Percentiles rank a stretch among this genome's conserved stretches.
Evolutionary conservation across 352 stramenopile species (phyloP).

Genomic region (Globisporangium rhizosaccharum): DNA sequence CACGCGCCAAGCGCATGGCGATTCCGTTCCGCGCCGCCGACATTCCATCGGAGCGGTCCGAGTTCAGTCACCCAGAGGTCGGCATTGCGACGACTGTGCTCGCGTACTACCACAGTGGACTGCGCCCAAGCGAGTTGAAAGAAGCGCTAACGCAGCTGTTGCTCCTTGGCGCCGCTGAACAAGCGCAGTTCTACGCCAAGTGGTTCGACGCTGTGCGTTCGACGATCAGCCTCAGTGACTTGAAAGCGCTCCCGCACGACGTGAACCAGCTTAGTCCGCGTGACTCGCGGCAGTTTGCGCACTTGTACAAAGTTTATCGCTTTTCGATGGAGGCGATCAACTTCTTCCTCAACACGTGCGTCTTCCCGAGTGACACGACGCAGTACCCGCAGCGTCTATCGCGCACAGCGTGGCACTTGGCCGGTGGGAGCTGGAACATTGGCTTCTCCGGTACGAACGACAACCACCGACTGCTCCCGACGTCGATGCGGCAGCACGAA

Average conservation of each 20-base stretch:
- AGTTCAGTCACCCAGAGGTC: slow-evolving; percentile 88
- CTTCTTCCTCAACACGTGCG: slow-evolving; percentile 77
- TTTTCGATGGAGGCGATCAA: slow-evolving; percentile 75
- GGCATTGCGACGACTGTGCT: slow-evolving; percentile 79
- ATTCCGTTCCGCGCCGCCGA: slow-evolving; percentile 85
- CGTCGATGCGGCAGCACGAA: slow-evolving; percentile 60
- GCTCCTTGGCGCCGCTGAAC: slow-evolving; percentile 53
- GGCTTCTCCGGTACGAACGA: slow-evolving; percentile 91
- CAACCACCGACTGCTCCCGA: slow-evolving; percentile 71
- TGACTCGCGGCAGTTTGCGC: slow-evolving; percentile 57
- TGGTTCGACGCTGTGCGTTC: slow-evolving; percentile 54
- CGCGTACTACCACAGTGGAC: slow-evolving; percentile 79
- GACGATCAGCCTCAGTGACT: slow-evolving; percentile 12
- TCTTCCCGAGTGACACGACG: slow-evolving; percentile 81
- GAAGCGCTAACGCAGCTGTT: slow-evolving; percentile 54
- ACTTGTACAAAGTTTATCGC: slow-evolving; percentile 42
- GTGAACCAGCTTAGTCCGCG: slow-evolving; percentile 71
- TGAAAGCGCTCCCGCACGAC: slow-evolving; percentile 30
- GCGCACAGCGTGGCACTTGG: slow-evolving; percentile 81
- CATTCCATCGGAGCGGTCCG: slow-evolving; percentile 69
- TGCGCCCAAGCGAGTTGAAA: slow-evolving; percentile 44
- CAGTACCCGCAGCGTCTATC: slow-evolving; percentile 73
- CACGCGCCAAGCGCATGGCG: slow-evolving; percentile 61
- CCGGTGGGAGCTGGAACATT: slow-evolving; percentile 43
- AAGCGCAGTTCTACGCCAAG: slow-evolving; percentile 50